A percentile compares a stretch with the other conserved stretches of the same genome.
Evolutionary conservation across 2,329 filamentous ascomycete genomes (phyloP).

Genomic region (Arthrobotrys iridis): DNA sequence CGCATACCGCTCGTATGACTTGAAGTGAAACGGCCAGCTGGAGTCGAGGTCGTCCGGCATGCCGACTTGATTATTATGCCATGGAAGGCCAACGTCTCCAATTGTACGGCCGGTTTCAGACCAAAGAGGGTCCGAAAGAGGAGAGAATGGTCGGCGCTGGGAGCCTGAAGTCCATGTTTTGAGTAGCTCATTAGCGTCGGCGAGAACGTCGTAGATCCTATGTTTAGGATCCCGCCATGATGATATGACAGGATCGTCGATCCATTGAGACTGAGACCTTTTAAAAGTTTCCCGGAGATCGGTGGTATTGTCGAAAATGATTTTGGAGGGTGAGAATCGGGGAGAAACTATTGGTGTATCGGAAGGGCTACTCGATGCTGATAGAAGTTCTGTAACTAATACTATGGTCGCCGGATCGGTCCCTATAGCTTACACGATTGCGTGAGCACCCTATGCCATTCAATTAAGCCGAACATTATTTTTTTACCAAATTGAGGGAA

Average conservation of each 20-base stretch:
- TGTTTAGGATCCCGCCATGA: slow-evolving; percentile 22
- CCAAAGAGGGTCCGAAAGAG: slow-evolving; percentile 28
- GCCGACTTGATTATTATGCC: slow-evolving; percentile 33
- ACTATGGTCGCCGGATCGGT: not conserved
- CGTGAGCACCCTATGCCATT: too few relatives aligned
- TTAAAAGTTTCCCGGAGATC: not conserved
- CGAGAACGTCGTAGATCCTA: slow-evolving; percentile 10
- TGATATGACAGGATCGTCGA: slow-evolving; percentile 28
- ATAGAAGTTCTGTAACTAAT: not conserved
- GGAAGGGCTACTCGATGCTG: not conserved
- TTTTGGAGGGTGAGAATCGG: not conserved
- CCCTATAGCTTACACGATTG: not conserved
- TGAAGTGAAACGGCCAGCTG: slow-evolving; percentile 43
- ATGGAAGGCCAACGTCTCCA: slow-evolving; percentile 20
- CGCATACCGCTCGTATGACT: slow-evolving; percentile 10
- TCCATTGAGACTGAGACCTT: slow-evolving; percentile 10
- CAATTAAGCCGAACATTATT: too few relatives aligned
- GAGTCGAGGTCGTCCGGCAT: slow-evolving; percentile 36
- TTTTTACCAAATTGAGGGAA: too few relatives aligned
- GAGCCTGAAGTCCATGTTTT: not conserved
- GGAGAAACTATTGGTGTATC: not conserved
- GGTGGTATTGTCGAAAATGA: not conserved
- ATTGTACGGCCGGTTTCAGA: slow-evolving; percentile 7
- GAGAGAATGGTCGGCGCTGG: slow-evolving; percentile 6
- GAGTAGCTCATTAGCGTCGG: not conserved